Percentiles rank a stretch among this genome's conserved stretches.
These are phyloP conservation scores for Volvariella volvacea DNA, from an alignment of 1,284 basidiomycete species.

Conservation along the genomic window DNA sequence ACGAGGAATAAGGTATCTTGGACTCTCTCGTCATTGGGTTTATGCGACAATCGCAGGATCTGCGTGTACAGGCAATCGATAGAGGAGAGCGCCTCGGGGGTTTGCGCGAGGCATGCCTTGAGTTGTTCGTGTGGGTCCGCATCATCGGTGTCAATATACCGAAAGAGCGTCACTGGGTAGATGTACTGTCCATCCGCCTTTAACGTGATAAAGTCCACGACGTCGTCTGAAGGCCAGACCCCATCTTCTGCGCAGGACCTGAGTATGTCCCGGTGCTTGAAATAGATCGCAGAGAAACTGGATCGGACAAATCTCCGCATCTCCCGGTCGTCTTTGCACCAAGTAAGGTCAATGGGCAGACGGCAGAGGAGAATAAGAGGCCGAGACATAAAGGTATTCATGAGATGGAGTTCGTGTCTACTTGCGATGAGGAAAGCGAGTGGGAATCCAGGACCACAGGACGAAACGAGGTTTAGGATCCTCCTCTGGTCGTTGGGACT, in stretches of 20 bases:
- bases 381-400: not conserved
- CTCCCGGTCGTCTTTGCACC: too few species aligned
- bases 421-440: not conserved
- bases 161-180: slow-evolving; percentile 11
- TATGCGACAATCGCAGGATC: too few species aligned
- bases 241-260: slow-evolving; percentile 1
- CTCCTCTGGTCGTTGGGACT: not conserved
- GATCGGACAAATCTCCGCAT: too few species aligned
- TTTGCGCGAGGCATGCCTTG: too few species aligned
- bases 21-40: too few species aligned
- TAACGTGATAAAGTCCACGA: slow-evolving; percentile 9
- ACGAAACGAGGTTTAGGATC: not conserved
- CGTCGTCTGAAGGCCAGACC: slow-evolving; percentile 10
- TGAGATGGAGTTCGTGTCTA: not conserved
- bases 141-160: slow-evolving; percentile 9
- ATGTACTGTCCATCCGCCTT: slow-evolving; percentile 11
- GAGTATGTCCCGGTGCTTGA: not conserved
- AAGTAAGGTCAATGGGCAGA: too few species aligned
- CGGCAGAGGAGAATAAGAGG: too few species aligned
- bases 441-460: not conserved
- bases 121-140: too few species aligned
- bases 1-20: too few species aligned
- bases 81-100: too few species aligned
- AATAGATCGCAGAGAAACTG: too few species aligned
- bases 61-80: too few species aligned